A percentile compares a stretch with the other conserved stretches of the same genome.
Conservation (phyloP, 2,329 filamentous ascomycete genomes). For the Penicillium carneum region DNA sequence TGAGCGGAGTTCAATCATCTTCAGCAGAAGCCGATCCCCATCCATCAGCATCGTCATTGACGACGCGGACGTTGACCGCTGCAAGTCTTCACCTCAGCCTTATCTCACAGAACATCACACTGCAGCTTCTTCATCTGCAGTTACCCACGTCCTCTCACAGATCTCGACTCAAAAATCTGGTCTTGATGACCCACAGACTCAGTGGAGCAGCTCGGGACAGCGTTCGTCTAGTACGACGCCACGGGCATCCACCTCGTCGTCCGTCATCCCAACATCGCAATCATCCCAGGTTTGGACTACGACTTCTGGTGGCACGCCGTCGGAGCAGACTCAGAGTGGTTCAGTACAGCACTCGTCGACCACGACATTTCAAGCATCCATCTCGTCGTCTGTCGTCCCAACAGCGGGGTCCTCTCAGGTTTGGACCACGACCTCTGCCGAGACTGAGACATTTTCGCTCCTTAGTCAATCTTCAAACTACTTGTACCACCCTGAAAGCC, state of each 20-base stretch:
- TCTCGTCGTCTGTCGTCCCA: not conserved
- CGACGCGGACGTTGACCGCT: constrained; percentile 3
- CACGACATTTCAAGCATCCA: constrained; percentile 10
- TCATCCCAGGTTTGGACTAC: constrained; percentile 29
- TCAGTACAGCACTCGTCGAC: constrained; percentile 13
- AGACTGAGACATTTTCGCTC: constrained; percentile 6
- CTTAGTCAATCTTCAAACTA: not conserved
- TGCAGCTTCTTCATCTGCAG: not conserved
- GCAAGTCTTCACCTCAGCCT: constrained; percentile 1
- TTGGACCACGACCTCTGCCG: constrained; percentile 21
- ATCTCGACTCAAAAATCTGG: constrained; percentile 12
- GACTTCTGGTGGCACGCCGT: constrained; percentile 4
- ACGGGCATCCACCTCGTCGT: constrained; percentile 13
- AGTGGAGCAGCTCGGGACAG: constrained; percentile 2
- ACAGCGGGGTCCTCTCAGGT: constrained; percentile 24
- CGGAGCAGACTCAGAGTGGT: not conserved
- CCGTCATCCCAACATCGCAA: not conserved
- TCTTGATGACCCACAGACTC: constrained; percentile 5
- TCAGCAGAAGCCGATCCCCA: constrained; percentile 38
- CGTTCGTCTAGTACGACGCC: constrained; percentile 14
- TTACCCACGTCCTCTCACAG: constrained; percentile 15
- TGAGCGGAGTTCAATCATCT: constrained; percentile 42
- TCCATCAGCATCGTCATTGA: constrained; percentile 33
- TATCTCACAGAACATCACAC: constrained; percentile 15
- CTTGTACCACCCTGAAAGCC: constrained; percentile 3